These are phyloP conservation scores for Leccinum variicolor DNA, from an alignment of 768 basidiomycete genomes.

Conservation along the genomic window DNA sequence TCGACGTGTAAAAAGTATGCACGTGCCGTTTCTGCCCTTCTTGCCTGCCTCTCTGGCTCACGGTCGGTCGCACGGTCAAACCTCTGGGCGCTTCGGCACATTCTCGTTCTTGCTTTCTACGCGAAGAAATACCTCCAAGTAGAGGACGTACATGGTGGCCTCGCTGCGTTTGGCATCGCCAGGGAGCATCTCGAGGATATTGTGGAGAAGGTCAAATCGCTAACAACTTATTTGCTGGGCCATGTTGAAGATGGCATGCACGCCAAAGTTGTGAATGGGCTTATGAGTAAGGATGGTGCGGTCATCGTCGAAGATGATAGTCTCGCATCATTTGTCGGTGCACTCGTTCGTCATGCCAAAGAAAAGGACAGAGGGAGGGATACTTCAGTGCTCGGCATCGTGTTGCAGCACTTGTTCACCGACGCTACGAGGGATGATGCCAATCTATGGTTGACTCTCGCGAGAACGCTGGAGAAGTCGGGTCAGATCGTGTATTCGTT, in stretches of 20 bases:
- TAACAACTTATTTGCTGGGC: slow-evolving; percentile 61
- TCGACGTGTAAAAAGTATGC: slow-evolving; percentile 44
- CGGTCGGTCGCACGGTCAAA: slow-evolving; percentile 58
- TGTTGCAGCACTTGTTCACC: slow-evolving; percentile 58
- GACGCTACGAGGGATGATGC: slow-evolving; percentile 62
- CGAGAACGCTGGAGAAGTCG: slow-evolving; percentile 56
- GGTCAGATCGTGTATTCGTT: slow-evolving; percentile 40
- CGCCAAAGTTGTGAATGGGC: slow-evolving; percentile 34
- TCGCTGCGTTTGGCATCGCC: slow-evolving; percentile 36
- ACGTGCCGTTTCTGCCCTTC: slow-evolving; percentile 53
- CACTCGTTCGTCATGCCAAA: slow-evolving; percentile 30
- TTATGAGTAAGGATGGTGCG: slow-evolving; percentile 27
- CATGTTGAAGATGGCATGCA: slow-evolving; percentile 52
- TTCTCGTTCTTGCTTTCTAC: slow-evolving; percentile 59
- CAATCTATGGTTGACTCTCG: slow-evolving; percentile 75
- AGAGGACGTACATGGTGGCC: slow-evolving; percentile 43
- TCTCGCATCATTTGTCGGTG: slow-evolving; percentile 29
- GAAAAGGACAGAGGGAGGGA: slow-evolving; percentile 50
- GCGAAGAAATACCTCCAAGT: slow-evolving; percentile 59
- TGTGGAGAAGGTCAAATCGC: slow-evolving; percentile 43
- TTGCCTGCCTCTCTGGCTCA: slow-evolving; percentile 54
- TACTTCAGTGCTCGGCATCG: slow-evolving; percentile 53
- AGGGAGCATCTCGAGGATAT: slow-evolving; percentile 35
- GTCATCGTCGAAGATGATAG: slow-evolving; percentile 19
- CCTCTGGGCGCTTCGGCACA: slow-evolving; percentile 66